Evolutionary conservation across 345 rosid species (phyloP).

Genomic region (Rhizophora apiculata): DNA sequence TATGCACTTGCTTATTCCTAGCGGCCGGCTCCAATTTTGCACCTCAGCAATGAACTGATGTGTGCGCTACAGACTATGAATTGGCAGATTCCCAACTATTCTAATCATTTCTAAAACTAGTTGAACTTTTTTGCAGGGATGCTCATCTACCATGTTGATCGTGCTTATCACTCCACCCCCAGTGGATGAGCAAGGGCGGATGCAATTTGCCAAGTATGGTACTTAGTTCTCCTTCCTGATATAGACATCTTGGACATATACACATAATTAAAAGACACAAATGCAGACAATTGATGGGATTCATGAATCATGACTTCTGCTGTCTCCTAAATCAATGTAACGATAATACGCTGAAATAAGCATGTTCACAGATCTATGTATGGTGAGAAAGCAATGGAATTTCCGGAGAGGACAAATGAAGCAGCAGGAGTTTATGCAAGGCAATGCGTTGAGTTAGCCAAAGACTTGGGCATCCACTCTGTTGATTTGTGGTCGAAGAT

Average conservation of each 20-base stretch:
- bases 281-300: no score
- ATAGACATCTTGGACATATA: not conserved
- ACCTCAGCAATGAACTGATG: no score
- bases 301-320: not conserved
- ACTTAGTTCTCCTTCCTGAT: not conserved
- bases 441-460: constrained; percentile 60
- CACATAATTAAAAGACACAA: not conserved
- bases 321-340: not conserved
- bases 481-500: constrained; percentile 84
- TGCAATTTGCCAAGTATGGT: constrained; percentile 55
- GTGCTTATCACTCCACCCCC: constrained; percentile 91
- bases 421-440: constrained; percentile 65
- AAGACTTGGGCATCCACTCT: constrained; percentile 52
- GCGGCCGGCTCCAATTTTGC: not conserved
- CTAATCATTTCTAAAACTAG: not conserved
- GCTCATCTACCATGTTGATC: constrained; percentile 63
- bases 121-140: constrained; percentile 41
- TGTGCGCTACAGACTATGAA: no score
- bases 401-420: constrained; percentile 78
- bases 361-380: constrained; percentile 49
- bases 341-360: constrained; percentile 2
- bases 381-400: constrained; percentile 67
- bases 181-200: constrained; percentile 63
- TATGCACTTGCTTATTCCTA: not conserved
- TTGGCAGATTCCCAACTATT: not conserved